Percentiles rank a stretch among this genome's conserved stretches.
These are phyloP conservation scores for Lentinula sp. DNA, from an alignment of 768 basidiomycete genomes.

Conservation along the genomic window DNA sequence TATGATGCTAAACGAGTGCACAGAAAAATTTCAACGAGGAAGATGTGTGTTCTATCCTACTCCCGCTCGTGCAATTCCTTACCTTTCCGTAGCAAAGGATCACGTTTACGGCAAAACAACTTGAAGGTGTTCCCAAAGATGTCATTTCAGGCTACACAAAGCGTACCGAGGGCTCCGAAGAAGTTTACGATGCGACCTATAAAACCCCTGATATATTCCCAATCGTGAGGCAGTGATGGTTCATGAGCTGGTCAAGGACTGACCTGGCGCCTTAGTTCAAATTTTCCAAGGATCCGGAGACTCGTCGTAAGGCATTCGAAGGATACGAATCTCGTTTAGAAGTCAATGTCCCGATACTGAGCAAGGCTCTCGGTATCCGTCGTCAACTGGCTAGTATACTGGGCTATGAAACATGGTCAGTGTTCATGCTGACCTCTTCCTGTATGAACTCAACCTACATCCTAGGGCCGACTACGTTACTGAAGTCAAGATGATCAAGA, in stretches of 20 bases:
- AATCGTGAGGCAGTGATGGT: slow-evolving; percentile 36
- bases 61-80: not conserved
- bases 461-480: slow-evolving; percentile 72
- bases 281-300: slow-evolving; percentile 66
- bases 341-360: slow-evolving; percentile 66
- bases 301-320: slow-evolving; percentile 59
- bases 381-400: slow-evolving; percentile 63
- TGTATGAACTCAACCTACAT: not conserved
- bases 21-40: slow-evolving; percentile 92
- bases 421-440: not conserved
- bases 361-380: slow-evolving; percentile 63
- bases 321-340: slow-evolving; percentile 63
- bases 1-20: not conserved
- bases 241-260: not conserved
- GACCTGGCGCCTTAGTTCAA: slow-evolving; percentile 50
- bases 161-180: slow-evolving; percentile 49
- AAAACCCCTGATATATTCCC: slow-evolving; percentile 83
- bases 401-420: slow-evolving; percentile 65
- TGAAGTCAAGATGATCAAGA: slow-evolving; percentile 84
- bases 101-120: slow-evolving; percentile 63
- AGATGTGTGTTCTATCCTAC: slow-evolving; percentile 36
- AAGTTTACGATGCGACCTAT: slow-evolving; percentile 68
- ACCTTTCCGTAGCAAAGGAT: slow-evolving; percentile 41
- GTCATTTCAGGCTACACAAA: slow-evolving; percentile 75
- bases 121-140: slow-evolving; percentile 75